These are phyloP conservation scores for Panicum miliaceum DNA, from an alignment of 176 grass and related monocot species.

Conservation along the genomic window DNA sequence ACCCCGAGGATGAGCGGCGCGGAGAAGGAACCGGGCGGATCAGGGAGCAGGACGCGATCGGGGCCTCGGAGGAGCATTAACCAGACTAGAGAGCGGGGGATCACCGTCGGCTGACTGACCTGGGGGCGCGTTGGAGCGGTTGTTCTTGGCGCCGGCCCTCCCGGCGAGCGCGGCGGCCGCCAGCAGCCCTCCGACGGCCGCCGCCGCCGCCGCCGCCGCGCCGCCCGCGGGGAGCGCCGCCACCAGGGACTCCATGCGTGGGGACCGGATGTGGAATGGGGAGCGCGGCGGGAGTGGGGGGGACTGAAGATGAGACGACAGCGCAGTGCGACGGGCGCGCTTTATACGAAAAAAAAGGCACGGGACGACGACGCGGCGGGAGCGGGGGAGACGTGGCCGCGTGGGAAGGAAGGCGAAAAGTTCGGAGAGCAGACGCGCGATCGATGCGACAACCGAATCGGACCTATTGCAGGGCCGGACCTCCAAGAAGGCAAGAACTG, in stretches of 20 bases:
- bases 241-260: conserved; percentile 26
- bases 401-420: no score
- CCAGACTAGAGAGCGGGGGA: not conserved
- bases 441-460: no score
- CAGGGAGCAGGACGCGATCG: not conserved
- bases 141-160: conserved; percentile 8
- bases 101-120: not conserved
- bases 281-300: not conserved
- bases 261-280: not conserved
- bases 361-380: no score
- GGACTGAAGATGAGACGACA: not conserved
- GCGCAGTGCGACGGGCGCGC: not conserved
- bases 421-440: no score
- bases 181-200: conserved; percentile 22
- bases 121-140: conserved; percentile 34
- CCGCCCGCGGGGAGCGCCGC: conserved; percentile 15
- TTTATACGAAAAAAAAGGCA: not conserved
- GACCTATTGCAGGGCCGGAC: no score
- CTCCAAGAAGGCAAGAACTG: no score
- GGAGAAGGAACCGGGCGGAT: not conserved
- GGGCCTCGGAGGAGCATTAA: not conserved
- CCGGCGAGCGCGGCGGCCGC: conserved; percentile 37
- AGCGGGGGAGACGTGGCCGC: not conserved
- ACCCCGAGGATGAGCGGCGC: not conserved
- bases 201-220: conserved; percentile 23